These are phyloP conservation scores for Noccaea bulbosa DNA, from an alignment of 345 rosid species.

Conservation along the genomic window DNA sequence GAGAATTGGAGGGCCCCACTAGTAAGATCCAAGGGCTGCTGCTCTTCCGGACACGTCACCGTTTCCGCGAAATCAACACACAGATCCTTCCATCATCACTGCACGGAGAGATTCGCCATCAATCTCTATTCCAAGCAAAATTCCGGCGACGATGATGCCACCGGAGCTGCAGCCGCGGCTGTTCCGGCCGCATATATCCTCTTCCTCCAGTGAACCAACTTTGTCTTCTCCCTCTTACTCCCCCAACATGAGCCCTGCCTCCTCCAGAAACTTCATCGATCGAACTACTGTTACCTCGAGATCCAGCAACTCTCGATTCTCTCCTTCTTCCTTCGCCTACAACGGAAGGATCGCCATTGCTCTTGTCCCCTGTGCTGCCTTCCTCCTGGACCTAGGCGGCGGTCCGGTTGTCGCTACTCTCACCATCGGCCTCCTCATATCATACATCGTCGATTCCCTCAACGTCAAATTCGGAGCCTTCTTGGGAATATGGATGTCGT, in stretches of 20 bases:
- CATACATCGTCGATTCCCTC: constrained; percentile 93
- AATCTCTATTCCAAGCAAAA: constrained; percentile 6
- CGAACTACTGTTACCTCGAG: constrained; percentile 44
- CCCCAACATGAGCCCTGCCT: constrained; percentile 48
- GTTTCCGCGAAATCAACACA: constrained; percentile 38
- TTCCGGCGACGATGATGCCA: constrained; percentile 80
- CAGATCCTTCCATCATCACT: constrained; percentile 44
- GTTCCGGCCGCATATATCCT: constrained; percentile 75
- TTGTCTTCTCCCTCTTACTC: constrained; percentile 53
- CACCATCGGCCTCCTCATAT: constrained; percentile 80
- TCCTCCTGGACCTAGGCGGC: constrained; percentile 98
- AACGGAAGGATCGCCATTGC: constrained; percentile 78
- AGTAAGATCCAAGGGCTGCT: constrained; percentile 40
- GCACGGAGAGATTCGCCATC: constrained; percentile 19
- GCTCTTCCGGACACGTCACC: constrained; percentile 38
- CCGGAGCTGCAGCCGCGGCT: constrained; percentile 90
- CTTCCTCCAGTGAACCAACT: constrained; percentile 53
- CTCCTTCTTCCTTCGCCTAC: constrained; percentile 82
- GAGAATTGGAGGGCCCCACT: background rate
- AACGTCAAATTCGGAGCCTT: constrained; percentile 80
- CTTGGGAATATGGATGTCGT: constrained; percentile 86
- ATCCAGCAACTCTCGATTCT: constrained; percentile 66
- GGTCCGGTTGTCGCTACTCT: constrained; percentile 74
- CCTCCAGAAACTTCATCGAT: constrained; percentile 46
- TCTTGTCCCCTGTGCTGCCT: constrained; percentile 80